Evolutionary conservation across 805 yeast species (phyloP).

Genomic region (Yarrowia alimentaria): DNA sequence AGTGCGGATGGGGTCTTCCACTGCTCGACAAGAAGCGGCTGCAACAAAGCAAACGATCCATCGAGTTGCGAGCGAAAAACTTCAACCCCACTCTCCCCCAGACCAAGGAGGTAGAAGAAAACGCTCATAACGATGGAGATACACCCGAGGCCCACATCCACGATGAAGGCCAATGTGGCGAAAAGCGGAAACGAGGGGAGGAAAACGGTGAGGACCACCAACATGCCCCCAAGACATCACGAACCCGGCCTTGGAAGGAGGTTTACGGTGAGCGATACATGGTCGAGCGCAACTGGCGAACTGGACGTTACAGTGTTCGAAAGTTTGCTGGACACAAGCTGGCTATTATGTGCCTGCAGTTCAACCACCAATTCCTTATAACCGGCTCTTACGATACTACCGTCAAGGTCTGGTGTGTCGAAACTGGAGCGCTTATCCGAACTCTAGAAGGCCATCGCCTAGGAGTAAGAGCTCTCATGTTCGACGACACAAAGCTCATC

Average conservation of each 20-base stretch:
- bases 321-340: constrained; percentile 79
- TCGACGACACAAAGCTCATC: constrained; percentile 84
- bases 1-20: constrained; percentile 99
- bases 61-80: constrained; percentile 36
- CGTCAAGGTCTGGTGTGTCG: constrained; percentile 89
- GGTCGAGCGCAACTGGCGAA: constrained; percentile 94
- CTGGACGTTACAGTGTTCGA: constrained; percentile 64
- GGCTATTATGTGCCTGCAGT: constrained; percentile 85
- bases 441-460: constrained; percentile 85
- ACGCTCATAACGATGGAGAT: too few relatives aligned
- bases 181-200: constrained; percentile 5
- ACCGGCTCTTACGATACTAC: constrained; percentile 92
- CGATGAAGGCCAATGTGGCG: neutral
- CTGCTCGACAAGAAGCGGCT: constrained; percentile 72
- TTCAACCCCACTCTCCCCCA: constrained; percentile 2
- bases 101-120: too few relatives aligned
- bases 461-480: constrained; percentile 80
- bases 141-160: too few relatives aligned
- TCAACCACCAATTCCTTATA: constrained; percentile 72
- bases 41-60: constrained; percentile 38
- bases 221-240: constrained; percentile 28
- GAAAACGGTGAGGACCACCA: constrained; percentile 5
- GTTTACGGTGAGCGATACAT: constrained; percentile 87
- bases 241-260: constrained; percentile 89
- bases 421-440: constrained; percentile 69